Evolutionary conservation across 2,329 filamentous ascomycete genomes (phyloP).

Genomic region (Canariomyces notabilis): DNA sequence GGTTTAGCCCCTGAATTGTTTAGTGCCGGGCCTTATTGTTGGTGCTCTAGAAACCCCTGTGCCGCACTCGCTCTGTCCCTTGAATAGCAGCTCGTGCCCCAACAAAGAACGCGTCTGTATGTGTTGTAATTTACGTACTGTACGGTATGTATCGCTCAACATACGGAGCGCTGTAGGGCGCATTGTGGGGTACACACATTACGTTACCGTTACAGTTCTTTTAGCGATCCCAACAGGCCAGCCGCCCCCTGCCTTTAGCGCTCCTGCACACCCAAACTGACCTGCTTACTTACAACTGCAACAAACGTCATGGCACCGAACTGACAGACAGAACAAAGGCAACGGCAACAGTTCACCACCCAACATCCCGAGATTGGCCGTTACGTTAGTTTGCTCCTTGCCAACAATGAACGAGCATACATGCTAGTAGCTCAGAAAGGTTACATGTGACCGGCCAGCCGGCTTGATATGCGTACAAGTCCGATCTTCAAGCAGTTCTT

Average conservation of each 20-base stretch:
- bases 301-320: constrained; percentile 14
- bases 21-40: no score
- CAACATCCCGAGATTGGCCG: background rate
- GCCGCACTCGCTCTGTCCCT: no score
- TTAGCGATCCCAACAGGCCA: background rate
- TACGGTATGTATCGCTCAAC: no score
- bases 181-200: no score
- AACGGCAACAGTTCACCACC: background rate
- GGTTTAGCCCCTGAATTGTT: no score
- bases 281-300: constrained; percentile 9
- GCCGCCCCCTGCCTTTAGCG: constrained; percentile 4
- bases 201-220: no score
- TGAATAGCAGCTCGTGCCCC: no score
- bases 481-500: background rate
- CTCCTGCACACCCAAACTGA: background rate
- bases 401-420: background rate
- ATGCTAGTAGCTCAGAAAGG: background rate
- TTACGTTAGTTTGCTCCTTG: no score
- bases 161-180: no score
- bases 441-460: background rate
- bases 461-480: background rate
- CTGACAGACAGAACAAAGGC: background rate
- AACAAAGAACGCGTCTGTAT: no score
- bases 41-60: no score
- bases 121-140: no score